A percentile compares a stretch with the other conserved stretches of the same genome.
Evolutionary conservation across 257 asterid species (phyloP).

Genomic region (Hygrophila difformis): DNA sequence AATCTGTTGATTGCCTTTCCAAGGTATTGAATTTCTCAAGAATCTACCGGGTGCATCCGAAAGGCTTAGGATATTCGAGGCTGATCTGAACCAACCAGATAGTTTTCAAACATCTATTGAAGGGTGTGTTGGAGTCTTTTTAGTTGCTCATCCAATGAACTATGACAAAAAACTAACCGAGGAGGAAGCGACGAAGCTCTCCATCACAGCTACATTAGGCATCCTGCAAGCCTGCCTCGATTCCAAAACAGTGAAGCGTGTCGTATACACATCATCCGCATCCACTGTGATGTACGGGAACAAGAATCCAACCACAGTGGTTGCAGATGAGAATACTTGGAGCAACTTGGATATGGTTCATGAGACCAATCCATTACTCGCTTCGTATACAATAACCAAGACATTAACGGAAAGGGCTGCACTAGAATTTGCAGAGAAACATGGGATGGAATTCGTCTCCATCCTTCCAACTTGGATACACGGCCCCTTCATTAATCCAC

Average conservation of each 20-base stretch:
- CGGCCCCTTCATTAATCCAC: constrained; percentile 50
- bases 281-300: constrained; percentile 6
- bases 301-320: neutral
- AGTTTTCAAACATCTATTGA: constrained; percentile 38
- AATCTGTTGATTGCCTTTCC: no score
- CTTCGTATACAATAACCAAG: constrained; percentile 33
- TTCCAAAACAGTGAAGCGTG: constrained; percentile 36
- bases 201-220: constrained; percentile 30
- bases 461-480: constrained; percentile 37
- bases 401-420: constrained; percentile 41
- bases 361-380: neutral
- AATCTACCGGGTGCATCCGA: constrained; percentile 38
- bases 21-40: constrained; percentile 20
- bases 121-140: constrained; percentile 62
- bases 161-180: constrained; percentile 18
- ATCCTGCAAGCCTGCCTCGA: constrained; percentile 23
- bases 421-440: constrained; percentile 42
- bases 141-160: constrained; percentile 49
- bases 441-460: constrained; percentile 34
- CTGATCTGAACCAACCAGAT: constrained; percentile 46
- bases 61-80: constrained; percentile 41
- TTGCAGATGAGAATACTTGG: constrained; percentile 34
- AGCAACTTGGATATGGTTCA: constrained; percentile 27
- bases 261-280: constrained; percentile 35
- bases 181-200: constrained; percentile 21